phyloP scores from a whole-genome alignment of 345 rosid genomes.

The Citrus cavaleriei region DNA sequence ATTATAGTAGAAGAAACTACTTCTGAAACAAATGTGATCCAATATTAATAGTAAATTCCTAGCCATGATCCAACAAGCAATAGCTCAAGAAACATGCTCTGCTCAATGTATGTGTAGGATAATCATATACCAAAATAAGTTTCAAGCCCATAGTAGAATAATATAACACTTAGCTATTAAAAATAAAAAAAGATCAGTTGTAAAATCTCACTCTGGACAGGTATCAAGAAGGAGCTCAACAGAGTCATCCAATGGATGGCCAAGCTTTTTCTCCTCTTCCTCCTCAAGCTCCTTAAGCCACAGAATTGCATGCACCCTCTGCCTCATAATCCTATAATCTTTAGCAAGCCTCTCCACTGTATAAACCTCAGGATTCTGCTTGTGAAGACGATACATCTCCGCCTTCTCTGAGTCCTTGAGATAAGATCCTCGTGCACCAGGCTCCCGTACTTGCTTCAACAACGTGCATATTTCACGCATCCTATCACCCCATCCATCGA shows the following conservation, averaged over 20 bases:
- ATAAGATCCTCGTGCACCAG: conserved; percentile 87
- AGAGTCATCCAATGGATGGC: conserved; percentile 85
- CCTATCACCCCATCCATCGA: conserved; percentile 54
- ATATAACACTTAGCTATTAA: not conserved
- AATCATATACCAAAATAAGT: not conserved
- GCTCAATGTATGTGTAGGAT: not conserved
- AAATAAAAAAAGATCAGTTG: not conserved
- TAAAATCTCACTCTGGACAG: conserved; percentile 68
- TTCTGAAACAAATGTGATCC: not conserved
- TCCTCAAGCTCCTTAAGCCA: conserved; percentile 91
- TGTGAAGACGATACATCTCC: conserved; percentile 91
- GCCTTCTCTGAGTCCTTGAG: conserved; percentile 90
- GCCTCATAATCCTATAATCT: conserved; percentile 94
- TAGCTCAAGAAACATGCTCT: not conserved
- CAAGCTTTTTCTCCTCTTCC: conserved; percentile 86
- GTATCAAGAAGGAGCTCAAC: conserved; percentile 84
- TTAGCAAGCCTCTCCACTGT: conserved; percentile 81
- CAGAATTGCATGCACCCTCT: conserved; percentile 93
- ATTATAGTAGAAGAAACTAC: not conserved
- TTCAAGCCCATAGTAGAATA: not conserved
- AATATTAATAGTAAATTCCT: not conserved
- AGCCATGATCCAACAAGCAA: not conserved
- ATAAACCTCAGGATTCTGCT: conserved; percentile 79
- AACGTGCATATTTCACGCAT: conserved; percentile 48
- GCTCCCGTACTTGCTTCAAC: conserved; percentile 80